Conservation (phyloP, 2,329 filamentous ascomycete genomes). For the Fonsecaea multimorphosa region DNA sequence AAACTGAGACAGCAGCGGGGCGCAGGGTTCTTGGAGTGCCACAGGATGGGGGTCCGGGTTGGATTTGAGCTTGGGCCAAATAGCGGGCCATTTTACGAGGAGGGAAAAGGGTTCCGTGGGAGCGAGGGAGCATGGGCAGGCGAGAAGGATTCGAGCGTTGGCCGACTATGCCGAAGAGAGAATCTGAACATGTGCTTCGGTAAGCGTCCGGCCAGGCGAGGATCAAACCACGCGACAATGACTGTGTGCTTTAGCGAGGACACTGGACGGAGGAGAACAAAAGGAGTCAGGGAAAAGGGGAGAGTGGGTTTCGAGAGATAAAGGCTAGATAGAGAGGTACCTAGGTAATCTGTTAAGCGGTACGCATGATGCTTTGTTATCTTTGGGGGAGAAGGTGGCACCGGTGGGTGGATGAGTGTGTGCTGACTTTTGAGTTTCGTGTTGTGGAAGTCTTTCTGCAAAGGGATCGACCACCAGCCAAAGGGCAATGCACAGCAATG, state of each 20-base stretch:
- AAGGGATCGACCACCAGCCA: neutral
- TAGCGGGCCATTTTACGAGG: neutral
- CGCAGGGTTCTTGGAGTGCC: neutral
- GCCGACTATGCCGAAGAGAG: conserved; percentile 16
- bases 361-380: neutral
- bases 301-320: conserved; percentile 1
- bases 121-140: neutral
- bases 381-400: neutral
- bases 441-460: neutral
- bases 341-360: too few species aligned
- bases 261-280: neutral
- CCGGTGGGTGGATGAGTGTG: neutral
- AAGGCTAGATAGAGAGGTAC: neutral
- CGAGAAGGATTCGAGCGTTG: neutral
- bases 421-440: neutral
- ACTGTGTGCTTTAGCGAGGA: conserved; percentile 1
- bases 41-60: neutral
- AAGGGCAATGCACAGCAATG: neutral
- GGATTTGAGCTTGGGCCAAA: neutral
- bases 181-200: conserved; percentile 23
- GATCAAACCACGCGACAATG: conserved; percentile 11
- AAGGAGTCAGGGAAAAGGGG: neutral
- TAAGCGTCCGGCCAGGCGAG: conserved; percentile 1
- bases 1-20: conserved; percentile 1
- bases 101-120: neutral